Evolutionary conservation across 176 grass and related monocot genomes (phyloP), one percentile per base, ranked within the genome.

Genomic region (Dendrocalamus sinicus): DNA sequence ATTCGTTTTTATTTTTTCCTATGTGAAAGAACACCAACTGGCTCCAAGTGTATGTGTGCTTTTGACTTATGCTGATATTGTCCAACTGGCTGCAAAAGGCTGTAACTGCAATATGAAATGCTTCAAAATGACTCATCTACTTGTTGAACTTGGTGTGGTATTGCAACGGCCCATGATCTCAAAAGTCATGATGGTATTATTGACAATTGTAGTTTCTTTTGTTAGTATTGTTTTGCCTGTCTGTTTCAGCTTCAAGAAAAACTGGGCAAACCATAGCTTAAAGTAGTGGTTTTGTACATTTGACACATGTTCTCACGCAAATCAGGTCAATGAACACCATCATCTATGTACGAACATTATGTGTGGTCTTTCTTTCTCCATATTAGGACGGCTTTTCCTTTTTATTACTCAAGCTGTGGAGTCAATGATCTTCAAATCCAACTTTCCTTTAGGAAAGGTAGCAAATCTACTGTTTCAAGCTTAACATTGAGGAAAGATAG

Each of bases 401-500:
- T 69, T 11, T 61, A 77, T 71, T 77, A 60, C 20, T 13, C 20
- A 43, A 60, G 53, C 23, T 65, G 60, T 48, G 39, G 9, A 83
- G 81, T 50, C 41, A 22, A 73, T 83, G 81, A 32, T 79, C 52
- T 58, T 78, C 73, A 86, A 78, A 61, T 57, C 51, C 51, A 47
- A 61, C 50, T 78, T 35, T 57, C 5, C 63, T 45, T 77, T 78
- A 9, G 9, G 11, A 23, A 64, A 81, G 74, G 44, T 73, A 26
- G 55, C 76, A 65, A 76, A 22, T 63, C 12, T 73, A 40, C 6
- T 79, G 26, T 40, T 62, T 43, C 24, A 58, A 58, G 2, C 13
- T 76, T 85, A 85, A 57, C 23, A n/a, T 30, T 51, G 66, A 60
- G 30, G 22, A 79, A 80, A 61, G 19, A 22, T 63, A 20, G 67